Conservation (phyloP, 1,284 basidiomycete species). For the Fomitopsis palustris region DNA sequence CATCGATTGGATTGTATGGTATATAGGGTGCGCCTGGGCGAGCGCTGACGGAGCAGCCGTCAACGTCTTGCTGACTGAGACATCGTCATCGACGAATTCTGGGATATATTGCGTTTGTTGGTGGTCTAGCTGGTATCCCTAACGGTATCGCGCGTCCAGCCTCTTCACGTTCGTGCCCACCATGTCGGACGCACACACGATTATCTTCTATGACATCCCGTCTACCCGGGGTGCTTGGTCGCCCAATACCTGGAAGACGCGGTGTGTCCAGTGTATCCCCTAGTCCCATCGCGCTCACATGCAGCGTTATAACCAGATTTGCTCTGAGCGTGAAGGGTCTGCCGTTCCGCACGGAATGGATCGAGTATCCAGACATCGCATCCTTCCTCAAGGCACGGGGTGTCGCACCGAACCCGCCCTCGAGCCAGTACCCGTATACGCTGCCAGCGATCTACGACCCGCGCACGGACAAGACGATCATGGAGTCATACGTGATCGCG, state of each 20-base stretch:
- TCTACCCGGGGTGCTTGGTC: background rate
- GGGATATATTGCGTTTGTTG: too few species aligned
- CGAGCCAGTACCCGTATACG: constrained; percentile 11
- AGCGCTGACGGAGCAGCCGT: too few species aligned
- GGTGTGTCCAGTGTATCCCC: background rate
- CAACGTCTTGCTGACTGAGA: too few species aligned
- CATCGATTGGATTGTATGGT: too few species aligned
- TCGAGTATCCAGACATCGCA: constrained; percentile 31
- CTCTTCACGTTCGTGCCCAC: too few species aligned
- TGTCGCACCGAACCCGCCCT: background rate
- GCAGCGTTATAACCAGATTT: constrained; percentile 11
- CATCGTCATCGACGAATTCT: too few species aligned
- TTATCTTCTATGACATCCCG: background rate
- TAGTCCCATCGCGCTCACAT: too few species aligned
- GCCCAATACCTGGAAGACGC: background rate
- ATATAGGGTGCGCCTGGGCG: too few species aligned
- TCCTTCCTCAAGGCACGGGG: background rate
- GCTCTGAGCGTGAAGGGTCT: constrained; percentile 27
- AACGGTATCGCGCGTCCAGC: too few species aligned
- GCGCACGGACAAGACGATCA: constrained; percentile 18
- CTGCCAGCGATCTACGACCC: constrained; percentile 27
- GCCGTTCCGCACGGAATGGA: constrained; percentile 26
- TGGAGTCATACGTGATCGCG: constrained; percentile 29
- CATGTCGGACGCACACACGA: background rate
- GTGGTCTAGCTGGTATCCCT: too few species aligned